These are phyloP conservation scores for Allomyces arbusculus DNA, from an alignment of 192 early-diverging fungal species.

Conservation along the genomic window DNA sequence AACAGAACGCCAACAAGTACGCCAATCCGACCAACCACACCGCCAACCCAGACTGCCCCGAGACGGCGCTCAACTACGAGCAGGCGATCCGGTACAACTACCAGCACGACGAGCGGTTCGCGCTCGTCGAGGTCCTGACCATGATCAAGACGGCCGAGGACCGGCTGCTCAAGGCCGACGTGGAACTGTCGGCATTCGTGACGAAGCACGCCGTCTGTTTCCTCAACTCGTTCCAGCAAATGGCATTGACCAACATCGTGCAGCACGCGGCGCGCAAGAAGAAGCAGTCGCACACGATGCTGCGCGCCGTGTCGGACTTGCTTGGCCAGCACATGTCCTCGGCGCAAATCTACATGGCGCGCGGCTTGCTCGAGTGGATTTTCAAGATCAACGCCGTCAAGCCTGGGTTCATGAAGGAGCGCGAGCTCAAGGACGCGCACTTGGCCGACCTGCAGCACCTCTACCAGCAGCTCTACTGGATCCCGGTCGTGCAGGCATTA, in stretches of 20 bases:
- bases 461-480: conserved; percentile 4
- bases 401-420: conserved; percentile 24
- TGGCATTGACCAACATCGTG: conserved; percentile 3
- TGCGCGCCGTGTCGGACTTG: neutral
- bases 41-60: neutral
- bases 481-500: neutral
- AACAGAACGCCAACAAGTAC: neutral
- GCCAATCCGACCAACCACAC: neutral
- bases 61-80: neutral
- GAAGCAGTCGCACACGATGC: neutral
- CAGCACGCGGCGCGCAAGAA: neutral
- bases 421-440: conserved; percentile 26
- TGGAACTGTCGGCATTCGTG: conserved; percentile 8
- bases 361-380: conserved; percentile 10
- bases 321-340: neutral
- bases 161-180: conserved; percentile 8
- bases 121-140: conserved; percentile 22
- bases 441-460: conserved; percentile 18
- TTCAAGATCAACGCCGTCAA: conserved; percentile 22
- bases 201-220: conserved; percentile 15
- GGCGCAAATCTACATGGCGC: conserved; percentile 11
- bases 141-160: conserved; percentile 23
- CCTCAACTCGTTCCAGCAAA: conserved; percentile 13
- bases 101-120: conserved; percentile 15
- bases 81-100: conserved; percentile 25